Conservation (phyloP, 1,139 yeast genomes). For the Saccharomyces uvarum region DNA sequence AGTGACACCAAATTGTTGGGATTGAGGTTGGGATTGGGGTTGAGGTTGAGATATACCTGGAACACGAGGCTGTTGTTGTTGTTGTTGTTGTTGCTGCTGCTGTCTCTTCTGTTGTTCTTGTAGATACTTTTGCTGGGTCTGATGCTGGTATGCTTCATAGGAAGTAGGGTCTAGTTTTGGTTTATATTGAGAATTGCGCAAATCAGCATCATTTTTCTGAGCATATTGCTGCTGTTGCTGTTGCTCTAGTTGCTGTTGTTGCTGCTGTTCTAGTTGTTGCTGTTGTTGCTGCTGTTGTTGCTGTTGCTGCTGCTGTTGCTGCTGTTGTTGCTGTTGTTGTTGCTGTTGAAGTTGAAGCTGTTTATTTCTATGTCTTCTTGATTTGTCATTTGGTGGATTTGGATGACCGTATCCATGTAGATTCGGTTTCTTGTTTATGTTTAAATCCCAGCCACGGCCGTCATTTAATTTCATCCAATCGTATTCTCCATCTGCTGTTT, state of each 20-base stretch:
- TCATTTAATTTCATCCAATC: conserved; percentile 81
- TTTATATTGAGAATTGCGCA: not conserved
- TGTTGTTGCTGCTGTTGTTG: conserved; percentile 17
- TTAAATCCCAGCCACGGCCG: conserved; percentile 77
- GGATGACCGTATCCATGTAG: conserved; percentile 77
- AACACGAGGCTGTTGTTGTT: conserved; percentile 4
- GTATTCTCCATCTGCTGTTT: conserved; percentile 58
- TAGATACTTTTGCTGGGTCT: conserved; percentile 30
- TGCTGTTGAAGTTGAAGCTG: conserved; percentile 12
- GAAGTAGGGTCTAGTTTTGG: conserved; percentile 31
- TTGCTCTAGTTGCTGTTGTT: conserved; percentile 13
- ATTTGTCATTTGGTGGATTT: conserved; percentile 43
- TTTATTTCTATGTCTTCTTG: conserved; percentile 35
- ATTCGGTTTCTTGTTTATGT: conserved; percentile 70
- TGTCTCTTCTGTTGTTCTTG: conserved; percentile 27
- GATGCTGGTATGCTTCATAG: conserved; percentile 33
- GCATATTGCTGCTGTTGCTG: conserved; percentile 15
- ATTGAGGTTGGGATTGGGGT: conserved; percentile 25
- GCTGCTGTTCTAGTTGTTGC: not conserved
- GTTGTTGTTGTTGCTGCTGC: conserved; percentile 10
- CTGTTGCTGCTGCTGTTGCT: conserved; percentile 9
- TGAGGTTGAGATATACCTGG: conserved; percentile 14
- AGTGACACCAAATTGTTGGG: conserved; percentile 14
- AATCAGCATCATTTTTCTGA: not conserved
- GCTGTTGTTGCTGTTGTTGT: conserved; percentile 17